Conservation (phyloP, 768 basidiomycete genomes). For the Tricholoma sp. region DNA sequence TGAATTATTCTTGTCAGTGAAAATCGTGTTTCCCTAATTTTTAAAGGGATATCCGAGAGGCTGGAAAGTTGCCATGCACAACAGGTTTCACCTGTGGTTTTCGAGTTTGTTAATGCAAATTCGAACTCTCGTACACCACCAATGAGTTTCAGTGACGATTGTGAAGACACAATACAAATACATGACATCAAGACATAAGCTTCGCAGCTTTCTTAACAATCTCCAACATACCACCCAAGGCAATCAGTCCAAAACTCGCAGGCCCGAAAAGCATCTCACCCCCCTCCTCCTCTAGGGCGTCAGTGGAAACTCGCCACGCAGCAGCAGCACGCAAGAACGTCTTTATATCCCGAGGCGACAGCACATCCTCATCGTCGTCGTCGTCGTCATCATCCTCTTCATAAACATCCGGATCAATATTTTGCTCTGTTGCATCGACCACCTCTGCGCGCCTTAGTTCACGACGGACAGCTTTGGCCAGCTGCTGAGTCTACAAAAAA, state of each 20-base stretch:
- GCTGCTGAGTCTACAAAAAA: constrained; percentile 30
- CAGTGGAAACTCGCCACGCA: constrained; percentile 37
- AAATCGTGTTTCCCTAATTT: too few species aligned
- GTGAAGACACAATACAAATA: not conserved
- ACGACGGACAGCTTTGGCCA: constrained; percentile 30
- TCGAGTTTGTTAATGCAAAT: too few species aligned
- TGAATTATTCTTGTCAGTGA: too few species aligned
- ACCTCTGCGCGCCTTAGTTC: constrained; percentile 20
- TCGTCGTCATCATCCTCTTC: constrained; percentile 14
- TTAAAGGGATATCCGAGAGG: too few species aligned
- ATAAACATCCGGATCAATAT: constrained; percentile 17
- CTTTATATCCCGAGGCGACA: constrained; percentile 18
- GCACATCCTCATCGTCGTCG: constrained; percentile 7
- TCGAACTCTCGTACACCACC: too few species aligned
- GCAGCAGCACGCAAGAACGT: constrained; percentile 37
- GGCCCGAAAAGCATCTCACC: constrained; percentile 28
- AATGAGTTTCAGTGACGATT: too few species aligned
- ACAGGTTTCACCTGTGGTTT: too few species aligned
- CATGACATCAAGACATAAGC: not conserved
- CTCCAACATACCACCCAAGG: constrained; percentile 37
- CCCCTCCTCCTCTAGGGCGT: constrained; percentile 17
- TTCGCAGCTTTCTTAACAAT: constrained; percentile 24
- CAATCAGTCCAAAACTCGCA: constrained; percentile 42
- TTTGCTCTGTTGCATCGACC: constrained; percentile 7
- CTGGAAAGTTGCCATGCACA: too few species aligned